Base-by-base conservation (phyloP, 345 rosid genomes). In the Diplotaxis tenuifolia region DNA sequence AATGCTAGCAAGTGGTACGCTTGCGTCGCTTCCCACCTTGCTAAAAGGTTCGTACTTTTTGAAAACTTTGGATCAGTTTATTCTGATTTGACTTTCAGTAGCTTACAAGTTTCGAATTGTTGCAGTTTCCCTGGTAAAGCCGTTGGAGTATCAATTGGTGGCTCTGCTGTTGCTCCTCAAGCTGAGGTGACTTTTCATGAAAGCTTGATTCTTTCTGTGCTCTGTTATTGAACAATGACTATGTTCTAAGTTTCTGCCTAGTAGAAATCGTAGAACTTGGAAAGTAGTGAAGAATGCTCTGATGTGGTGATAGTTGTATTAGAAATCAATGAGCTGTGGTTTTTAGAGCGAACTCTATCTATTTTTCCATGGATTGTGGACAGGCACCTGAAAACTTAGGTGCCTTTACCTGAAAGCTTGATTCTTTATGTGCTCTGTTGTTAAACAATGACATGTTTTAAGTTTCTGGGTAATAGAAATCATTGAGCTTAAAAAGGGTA, bases 41-140 rank as follows among this genome's bases (percentile, higher is more conserved):
- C 95, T 11, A 49, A 81, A 32, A 86, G 96, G 98, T 93, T 73
- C 3, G 82, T 14, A n/a, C 34, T 68, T 62, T 68, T 22, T 9
- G 3, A 22, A 15, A 6, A 22, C 20, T 0, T n/a, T 58, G 6
- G 18, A 54, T 0, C 60, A 25, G 27, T 25, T 52, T 55, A 22
- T 56, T 25, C 1, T 14, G 29, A 32, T 40, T 28, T 29, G 4
- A 63, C 36, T 62, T 56, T 6, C 23, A 14, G 20, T 4, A 15
- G 11, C 0, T 68, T 9, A 49, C 7, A n/a, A 4, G 16, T 31
- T 74, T 62, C 11, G n/a, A 69, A 45, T 11, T 32, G 31, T 75
- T 11, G 10, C 71, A 94, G 97, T 77, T 91, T 94, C 77, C 96
- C 97, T 1, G 93, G 97, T 0, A 89, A 88, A 82, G 91, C 98